Evolutionary conservation across 2,329 filamentous ascomycete genomes (phyloP), one percentile per base, ranked within the genome.

Genomic region (Aspergillus flavus): DNA sequence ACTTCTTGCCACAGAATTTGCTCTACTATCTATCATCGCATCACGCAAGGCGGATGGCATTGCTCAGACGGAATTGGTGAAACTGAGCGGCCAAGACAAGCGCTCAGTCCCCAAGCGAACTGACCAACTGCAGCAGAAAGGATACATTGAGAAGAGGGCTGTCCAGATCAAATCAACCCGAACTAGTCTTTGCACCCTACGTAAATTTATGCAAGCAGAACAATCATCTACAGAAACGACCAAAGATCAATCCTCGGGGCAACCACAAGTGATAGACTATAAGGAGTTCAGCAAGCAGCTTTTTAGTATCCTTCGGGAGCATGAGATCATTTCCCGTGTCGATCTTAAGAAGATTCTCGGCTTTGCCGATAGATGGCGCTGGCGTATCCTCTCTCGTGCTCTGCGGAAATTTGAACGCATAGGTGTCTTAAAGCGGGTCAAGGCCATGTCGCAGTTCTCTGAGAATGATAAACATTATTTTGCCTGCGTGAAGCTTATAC

Each of bases 81-180:
- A 75, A 58, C 69, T 84, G 26, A 87, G 85, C 66, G 85, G 85
- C 6, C 87, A 90, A 74, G 87, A 90, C 72, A 89, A 89, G 71
- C 82, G 87, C 53, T 90, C 87, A 1, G 83, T 89, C 2, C 87
- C 87, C 1, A 81, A 85, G 64, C 80, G 87, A 45, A 90, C 87
- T 3, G 85, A 88, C 64, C 74, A 78, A 3, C 77, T 90, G 45
- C 80, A 81, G 6, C 73, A 79, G 41, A 87, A 86, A 66, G 87
- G 87, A 0, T 89, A 89, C 71, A 89, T 90, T 59, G 80, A 83
- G 46, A 90, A 90, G 69, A 78, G 79, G 58, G 71, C 76, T 10
- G 79, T 86, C 21, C 78, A 84, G 34, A 76, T 79, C 26, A 80
- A 80, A 62, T 80, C 82, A 4, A 75, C 80, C 6, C 81, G 83